Evolutionary conservation across 208 protist genomes (phyloP).

Genomic region (Angomonas deanei): DNA sequence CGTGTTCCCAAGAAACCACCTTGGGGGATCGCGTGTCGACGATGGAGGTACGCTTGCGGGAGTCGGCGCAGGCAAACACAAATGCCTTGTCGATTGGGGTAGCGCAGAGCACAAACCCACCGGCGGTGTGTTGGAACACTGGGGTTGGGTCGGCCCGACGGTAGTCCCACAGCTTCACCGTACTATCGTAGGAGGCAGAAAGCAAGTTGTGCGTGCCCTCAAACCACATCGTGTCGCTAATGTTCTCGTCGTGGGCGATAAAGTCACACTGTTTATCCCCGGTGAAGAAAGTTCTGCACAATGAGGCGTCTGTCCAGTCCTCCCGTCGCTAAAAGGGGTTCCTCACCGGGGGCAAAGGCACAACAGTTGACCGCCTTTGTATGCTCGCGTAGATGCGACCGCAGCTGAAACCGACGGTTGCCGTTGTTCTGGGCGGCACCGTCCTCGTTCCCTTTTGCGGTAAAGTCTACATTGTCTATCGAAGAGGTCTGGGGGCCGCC

Average conservation of each 20-base stretch:
- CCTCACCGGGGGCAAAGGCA: slow-evolving; percentile 64
- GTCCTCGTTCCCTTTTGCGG: background rate
- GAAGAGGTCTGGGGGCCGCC: background rate
- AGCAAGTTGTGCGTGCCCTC: slow-evolving; percentile 64
- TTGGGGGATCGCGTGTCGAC: slow-evolving; percentile 61
- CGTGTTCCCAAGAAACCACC: slow-evolving; percentile 48
- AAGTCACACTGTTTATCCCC: slow-evolving; percentile 61
- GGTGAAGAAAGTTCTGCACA: slow-evolving; percentile 74
- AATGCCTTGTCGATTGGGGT: slow-evolving; percentile 63
- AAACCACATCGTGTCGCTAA: slow-evolving; percentile 78
- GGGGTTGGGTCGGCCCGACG: slow-evolving; percentile 34
- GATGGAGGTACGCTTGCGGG: slow-evolving; percentile 56
- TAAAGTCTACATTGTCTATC: background rate
- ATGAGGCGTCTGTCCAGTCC: slow-evolving; percentile 78
- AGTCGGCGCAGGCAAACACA: slow-evolving; percentile 78
- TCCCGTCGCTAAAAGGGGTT: slow-evolving; percentile 58
- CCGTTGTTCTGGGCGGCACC: slow-evolving; percentile 5
- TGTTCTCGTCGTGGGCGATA: slow-evolving; percentile 62
- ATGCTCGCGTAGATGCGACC: slow-evolving; percentile 65
- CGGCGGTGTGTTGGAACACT: slow-evolving; percentile 50
- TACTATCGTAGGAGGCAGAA: slow-evolving; percentile 79
- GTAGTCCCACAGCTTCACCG: slow-evolving; percentile 82
- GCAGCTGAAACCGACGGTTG: slow-evolving; percentile 53
- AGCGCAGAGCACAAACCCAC: slow-evolving; percentile 70
- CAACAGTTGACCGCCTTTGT: slow-evolving; percentile 76